phyloP scores from a whole-genome alignment of 345 rosid genomes.

The Raphanus raphanistrum region DNA sequence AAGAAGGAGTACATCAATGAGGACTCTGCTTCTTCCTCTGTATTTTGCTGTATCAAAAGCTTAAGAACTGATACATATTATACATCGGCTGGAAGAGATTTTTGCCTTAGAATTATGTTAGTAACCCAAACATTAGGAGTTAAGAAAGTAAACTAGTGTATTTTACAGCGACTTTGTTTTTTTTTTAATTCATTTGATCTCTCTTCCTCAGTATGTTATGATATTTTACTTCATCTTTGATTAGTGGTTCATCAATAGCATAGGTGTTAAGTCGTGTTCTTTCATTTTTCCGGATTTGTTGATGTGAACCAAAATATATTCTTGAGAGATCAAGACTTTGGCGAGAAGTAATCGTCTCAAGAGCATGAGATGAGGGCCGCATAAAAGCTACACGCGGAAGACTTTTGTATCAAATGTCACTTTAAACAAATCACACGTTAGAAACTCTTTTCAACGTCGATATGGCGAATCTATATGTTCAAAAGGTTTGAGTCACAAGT shows the following conservation, averaged over 20 bases:
- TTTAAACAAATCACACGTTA: not conserved
- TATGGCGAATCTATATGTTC: not conserved
- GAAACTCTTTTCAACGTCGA: not conserved
- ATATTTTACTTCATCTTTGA: not conserved
- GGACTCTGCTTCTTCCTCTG: conserved; percentile 4
- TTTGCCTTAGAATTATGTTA: conserved; percentile 22
- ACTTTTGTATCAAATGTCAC: not conserved
- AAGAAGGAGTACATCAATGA: conserved; percentile 2
- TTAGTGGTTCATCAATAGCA: not conserved
- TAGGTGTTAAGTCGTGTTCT: not conserved
- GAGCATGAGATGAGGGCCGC: not conserved
- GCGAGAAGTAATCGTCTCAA: not conserved
- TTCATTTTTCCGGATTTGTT: not conserved
- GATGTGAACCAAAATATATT: not conserved
- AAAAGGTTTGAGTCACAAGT: not conserved
- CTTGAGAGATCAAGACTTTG: not conserved
- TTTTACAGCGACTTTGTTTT: not conserved
- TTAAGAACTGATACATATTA: conserved; percentile 10
- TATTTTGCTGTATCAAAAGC: conserved; percentile 14
- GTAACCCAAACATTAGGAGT: conserved; percentile 16
- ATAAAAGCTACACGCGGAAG: not conserved
- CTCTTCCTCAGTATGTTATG: not conserved
- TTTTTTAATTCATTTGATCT: not conserved
- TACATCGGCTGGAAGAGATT: conserved; percentile 1
- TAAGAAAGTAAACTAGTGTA: conserved; percentile 11